These are phyloP conservation scores for Diaporthe longicolla DNA, from an alignment of 2,329 filamentous ascomycete species.

Conservation along the genomic window DNA sequence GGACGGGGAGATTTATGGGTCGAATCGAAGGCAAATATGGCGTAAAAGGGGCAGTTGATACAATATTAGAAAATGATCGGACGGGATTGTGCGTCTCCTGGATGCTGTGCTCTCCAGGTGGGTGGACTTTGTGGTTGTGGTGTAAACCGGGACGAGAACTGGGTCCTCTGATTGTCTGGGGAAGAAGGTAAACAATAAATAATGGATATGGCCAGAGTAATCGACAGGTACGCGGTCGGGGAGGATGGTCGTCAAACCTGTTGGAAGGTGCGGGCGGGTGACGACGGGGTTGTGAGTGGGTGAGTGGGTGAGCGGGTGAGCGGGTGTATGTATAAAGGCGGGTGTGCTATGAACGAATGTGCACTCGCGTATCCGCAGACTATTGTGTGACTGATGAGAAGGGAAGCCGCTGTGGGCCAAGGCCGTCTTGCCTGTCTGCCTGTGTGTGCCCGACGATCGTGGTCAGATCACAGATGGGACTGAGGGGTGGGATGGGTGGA, in stretches of 20 bases:
- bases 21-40: not conserved
- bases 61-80: conserved; percentile 17
- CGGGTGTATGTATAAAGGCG: not conserved
- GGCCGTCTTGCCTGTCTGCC: not conserved
- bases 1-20: conserved; percentile 27
- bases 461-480: conserved; percentile 32
- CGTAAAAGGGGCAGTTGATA: conserved; percentile 19
- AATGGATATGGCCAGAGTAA: not conserved
- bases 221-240: not conserved
- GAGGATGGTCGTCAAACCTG: not conserved
- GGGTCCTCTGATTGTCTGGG: conserved; percentile 15
- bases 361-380: conserved; percentile 10
- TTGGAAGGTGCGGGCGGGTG: conserved; percentile 1
- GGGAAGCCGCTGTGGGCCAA: conserved; percentile 22
- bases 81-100: conserved; percentile 14
- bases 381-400: conserved; percentile 4
- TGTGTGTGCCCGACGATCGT: conserved; percentile 28
- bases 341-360: not conserved
- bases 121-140: not conserved
- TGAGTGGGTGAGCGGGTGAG: no score
- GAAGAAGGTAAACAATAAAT: not conserved
- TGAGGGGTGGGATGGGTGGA: conserved; percentile 8
- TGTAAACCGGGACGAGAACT: conserved; percentile 10
- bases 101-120: conserved; percentile 22
- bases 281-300: no score